Percentiles rank a stretch among this genome's conserved stretches.
phyloP scores from a whole-genome alignment of 495 filamentous ascomycete genomes.

The Aspergillus ellipticus region DNA sequence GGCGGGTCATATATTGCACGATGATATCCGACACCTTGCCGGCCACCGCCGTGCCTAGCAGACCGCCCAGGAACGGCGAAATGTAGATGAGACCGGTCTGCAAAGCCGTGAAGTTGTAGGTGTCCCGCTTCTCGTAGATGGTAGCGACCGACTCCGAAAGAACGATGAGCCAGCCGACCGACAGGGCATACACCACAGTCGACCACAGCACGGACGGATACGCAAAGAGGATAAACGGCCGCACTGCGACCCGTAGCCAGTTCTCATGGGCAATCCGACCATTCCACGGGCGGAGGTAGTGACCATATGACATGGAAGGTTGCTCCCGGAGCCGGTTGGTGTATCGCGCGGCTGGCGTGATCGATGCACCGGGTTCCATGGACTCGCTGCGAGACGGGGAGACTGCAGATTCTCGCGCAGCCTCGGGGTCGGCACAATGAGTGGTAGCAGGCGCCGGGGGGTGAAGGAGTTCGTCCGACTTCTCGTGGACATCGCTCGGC shows the following conservation, averaged over 20 bases:
- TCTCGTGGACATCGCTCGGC: slow-evolving; percentile 13
- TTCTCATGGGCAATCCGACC: slow-evolving; percentile 73
- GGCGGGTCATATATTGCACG: slow-evolving; percentile 69
- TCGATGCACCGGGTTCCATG: slow-evolving; percentile 19
- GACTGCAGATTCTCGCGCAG: slow-evolving; percentile 10
- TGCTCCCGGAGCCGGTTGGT: slow-evolving; percentile 56
- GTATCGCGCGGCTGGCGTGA: slow-evolving; percentile 42
- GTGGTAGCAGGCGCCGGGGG: slow-evolving; percentile 8
- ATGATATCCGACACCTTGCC: slow-evolving; percentile 86
- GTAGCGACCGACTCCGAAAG: slow-evolving; percentile 80
- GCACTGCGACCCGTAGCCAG: slow-evolving; percentile 70
- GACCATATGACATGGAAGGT: slow-evolving; percentile 62
- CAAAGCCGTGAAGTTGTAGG: slow-evolving; percentile 76
- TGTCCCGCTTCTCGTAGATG: slow-evolving; percentile 62
- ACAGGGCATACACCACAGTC: slow-evolving; percentile 77
- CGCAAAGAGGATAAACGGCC: slow-evolving; percentile 80
- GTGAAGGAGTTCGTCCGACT: slow-evolving; percentile 8
- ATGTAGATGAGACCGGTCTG: slow-evolving; percentile 86
- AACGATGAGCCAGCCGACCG: slow-evolving; percentile 94
- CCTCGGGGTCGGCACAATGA: slow-evolving; percentile 23
- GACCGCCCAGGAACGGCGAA: slow-evolving; percentile 81
- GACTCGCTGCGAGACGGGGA: slow-evolving; percentile 36
- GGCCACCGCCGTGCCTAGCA: slow-evolving; percentile 86
- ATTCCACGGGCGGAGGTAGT: slow-evolving; percentile 69
- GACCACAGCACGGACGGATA: slow-evolving; percentile 94